Evolutionary conservation across 1,284 basidiomycete genomes (phyloP).

Genomic region (Heterobasidion parviporum): DNA sequence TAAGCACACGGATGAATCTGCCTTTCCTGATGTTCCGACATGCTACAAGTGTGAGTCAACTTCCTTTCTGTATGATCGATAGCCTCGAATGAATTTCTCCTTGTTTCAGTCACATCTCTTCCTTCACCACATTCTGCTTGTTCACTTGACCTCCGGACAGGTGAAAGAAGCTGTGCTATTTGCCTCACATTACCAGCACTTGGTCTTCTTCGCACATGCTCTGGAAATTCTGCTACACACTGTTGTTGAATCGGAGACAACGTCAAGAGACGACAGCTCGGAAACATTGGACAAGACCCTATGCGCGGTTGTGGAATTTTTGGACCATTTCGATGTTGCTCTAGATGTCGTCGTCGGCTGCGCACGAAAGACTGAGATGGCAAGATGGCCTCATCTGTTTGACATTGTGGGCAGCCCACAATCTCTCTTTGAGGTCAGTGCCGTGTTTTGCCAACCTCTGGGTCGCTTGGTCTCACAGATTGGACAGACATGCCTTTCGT

Average conservation of each 20-base stretch:
- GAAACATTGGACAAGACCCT: slow-evolving; percentile 37
- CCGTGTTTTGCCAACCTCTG: not conserved
- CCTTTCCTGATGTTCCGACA: slow-evolving; percentile 92
- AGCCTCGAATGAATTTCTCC: not conserved
- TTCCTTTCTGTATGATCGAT: not conserved
- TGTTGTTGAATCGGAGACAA: slow-evolving; percentile 86
- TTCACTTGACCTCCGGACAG: slow-evolving; percentile 70
- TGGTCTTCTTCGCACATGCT: slow-evolving; percentile 92
- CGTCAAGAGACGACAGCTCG: slow-evolving; percentile 15
- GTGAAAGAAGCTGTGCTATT: slow-evolving; percentile 78
- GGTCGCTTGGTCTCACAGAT: not conserved
- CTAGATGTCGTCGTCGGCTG: slow-evolving; percentile 94
- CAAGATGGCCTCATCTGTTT: slow-evolving; percentile 86
- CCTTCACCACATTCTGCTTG: slow-evolving; percentile 85
- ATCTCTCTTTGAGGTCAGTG: slow-evolving; percentile 76
- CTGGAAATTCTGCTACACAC: slow-evolving; percentile 92
- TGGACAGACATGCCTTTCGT: slow-evolving; percentile 64
- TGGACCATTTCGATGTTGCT: slow-evolving; percentile 89
- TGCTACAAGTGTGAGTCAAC: slow-evolving; percentile 70
- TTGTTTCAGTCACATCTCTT: slow-evolving; percentile 79
- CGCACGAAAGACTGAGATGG: slow-evolving; percentile 94
- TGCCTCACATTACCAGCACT: slow-evolving; percentile 78
- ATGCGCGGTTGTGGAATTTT: slow-evolving; percentile 75
- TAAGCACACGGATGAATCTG: slow-evolving; percentile 67
- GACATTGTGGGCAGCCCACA: slow-evolving; percentile 86